Evolutionary conservation across 2,329 filamentous ascomycete genomes (phyloP), one percentile per base, ranked within the genome.

Genomic region (Trichoderma arundinaceum): DNA sequence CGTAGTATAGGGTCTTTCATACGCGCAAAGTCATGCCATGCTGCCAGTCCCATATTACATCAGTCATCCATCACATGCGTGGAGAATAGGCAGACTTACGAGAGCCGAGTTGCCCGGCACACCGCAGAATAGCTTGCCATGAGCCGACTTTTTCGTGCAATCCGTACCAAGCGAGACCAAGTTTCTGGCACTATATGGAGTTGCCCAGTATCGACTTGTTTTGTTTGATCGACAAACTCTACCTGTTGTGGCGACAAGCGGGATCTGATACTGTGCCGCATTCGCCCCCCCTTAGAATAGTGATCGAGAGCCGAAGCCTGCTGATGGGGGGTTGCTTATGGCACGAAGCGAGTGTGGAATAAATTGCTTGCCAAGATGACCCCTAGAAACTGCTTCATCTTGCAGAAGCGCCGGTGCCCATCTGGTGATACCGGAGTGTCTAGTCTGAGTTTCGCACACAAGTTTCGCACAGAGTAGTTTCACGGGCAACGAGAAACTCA

Each of bases 1-100:
- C 19, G 33, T 51, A 35, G 46, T 7, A 32, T 41, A 49, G 13
- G 13, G 46, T 17, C 44, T 43, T 32, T 57, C 13, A 43, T 17
- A 51, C 35, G 15, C 33, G 32, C 22, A 44, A 8, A 44, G 35
- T 60, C 57, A 51, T 51, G 44, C 44, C 46, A 60, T 49, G 44
- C 46, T 51, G 57, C 10, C 9, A 17, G 6, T 44, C 35, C 22
- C 13, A 35, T 60, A 22, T 48, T 51, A 60, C 46, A 12, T 41
- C 1, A 51, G 46, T 51, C 43, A 19, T n/a, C 38, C 6, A 60
- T 60, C 57, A 41, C 46, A 60, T 51, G 57, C 35, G 19, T 13
- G 8, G 19, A 32, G 10, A 48, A n/a, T 28, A 8, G 22, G 13
- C 7, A 15, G 7, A 19, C 19, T 41, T 51, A 9, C 4, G 19